Evolutionary conservation across 2,329 filamentous ascomycete genomes (phyloP), one percentile per base, ranked within the genome.

Genomic region (Mycosphaerella arachidis): DNA sequence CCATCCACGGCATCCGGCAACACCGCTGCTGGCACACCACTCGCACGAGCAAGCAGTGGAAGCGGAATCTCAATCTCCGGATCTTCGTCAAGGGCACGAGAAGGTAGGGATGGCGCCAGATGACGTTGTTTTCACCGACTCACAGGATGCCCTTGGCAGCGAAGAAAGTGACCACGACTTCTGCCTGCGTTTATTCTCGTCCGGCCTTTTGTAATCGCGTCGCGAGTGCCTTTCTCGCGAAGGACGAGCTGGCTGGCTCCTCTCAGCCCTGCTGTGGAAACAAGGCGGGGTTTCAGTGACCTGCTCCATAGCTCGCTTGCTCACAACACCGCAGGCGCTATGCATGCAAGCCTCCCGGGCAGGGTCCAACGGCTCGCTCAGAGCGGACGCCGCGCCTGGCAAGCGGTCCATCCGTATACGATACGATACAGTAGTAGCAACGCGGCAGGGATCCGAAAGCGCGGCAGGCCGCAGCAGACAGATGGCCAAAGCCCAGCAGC

Each of bases 401-500:
- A 57, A 30, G 30, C 46, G 31, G 27, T 40, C 29, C 37, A 16
- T 48, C 54, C 40, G 40, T 56, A 56, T 37, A 56, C 54, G 54
- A 56, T 56, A 24, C n/a, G n/a, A n/a, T n/a, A n/a, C n/a, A n/a
- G n/a, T 24, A 46, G 54, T 56, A 57, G 56, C 48, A 57, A 57
- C 56, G 33, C 35, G 18, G 55, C 59, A 61, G 56, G 55, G 59
- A 48, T 48, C 53, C 56, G 51, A 55, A 30, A 31, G 20, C 48
- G 54, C 58, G 58, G 54, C 48, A 56, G 37, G 54, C 58, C 54
- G 54, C 48, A 56, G 37, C 56, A 55, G 56, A 61, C 60, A 62
- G 57, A 62, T 62, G 60, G 60, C 53, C 57, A 16, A 62, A 58
- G 53, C 56, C 58, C 46, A 48, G 43, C 18, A 55, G 48, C 53